Evolutionary conservation across 768 basidiomycete species (phyloP), one percentile per base, ranked within the genome.

Genomic region (Clavaria fumosa): DNA sequence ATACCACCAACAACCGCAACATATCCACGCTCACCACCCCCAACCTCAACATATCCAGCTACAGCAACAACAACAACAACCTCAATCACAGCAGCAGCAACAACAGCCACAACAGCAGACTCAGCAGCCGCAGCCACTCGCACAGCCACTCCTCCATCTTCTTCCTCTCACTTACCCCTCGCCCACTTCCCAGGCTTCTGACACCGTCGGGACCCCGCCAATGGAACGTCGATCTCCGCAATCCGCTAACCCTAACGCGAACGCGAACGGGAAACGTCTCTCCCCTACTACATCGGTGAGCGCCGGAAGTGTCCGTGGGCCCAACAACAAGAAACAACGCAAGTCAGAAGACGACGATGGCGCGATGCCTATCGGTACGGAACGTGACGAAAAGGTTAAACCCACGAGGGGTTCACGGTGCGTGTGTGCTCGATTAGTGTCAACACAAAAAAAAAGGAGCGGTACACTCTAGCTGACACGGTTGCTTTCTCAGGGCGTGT

Each of bases 361-460:
- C 4, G 55, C 61, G 2, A 78, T 72, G 50, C 72, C 70, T 4
- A 47, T 58, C 2, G 56, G 66, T 19, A 76, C 77, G 23, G 75
- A 67, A 51, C 77, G 77, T 14, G 75, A 77, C 39, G 50, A 60
- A 1, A 86, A 86, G 53, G 65, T 75, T n/a, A 89, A 89, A 60
- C 69, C 83, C 1, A 86, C 85, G 2, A 63, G 85, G 12, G 85
- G 85, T n/a, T 82, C 84, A 35, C 67, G 84, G 84, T 85, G 41
- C 40, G 66, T 55, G 7, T 26, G 37, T 34, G 28, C 37, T 34
- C 24, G 20, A 23, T 3, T 27, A 21, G 11, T 3, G 21, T 23
- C 31, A 18, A 40, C 39, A 36, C 18, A 53, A 35, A 53, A n/a
- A n/a, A n/a, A n/a, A n/a, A n/a, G n/a, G n/a, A n/a, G n/a, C n/a